These are phyloP conservation scores for Candida tetrigidarum DNA, from an alignment of 1,139 yeast genomes.

Conservation along the genomic window DNA sequence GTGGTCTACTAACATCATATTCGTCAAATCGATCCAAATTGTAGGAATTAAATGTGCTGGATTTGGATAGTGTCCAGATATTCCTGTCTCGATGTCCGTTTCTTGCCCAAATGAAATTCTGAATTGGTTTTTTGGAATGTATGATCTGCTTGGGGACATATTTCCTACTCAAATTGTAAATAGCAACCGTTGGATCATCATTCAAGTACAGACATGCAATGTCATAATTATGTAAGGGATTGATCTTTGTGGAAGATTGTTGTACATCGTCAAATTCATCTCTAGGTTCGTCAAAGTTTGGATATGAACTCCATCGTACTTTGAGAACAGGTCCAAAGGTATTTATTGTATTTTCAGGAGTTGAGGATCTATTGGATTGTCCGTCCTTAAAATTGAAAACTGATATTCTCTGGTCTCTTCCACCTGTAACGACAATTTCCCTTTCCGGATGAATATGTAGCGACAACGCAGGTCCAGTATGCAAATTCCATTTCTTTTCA, in stretches of 20 bases:
- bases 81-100: slow-evolving; percentile 27
- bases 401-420: slow-evolving; percentile 84
- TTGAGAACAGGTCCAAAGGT: slow-evolving; percentile 80
- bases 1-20: slow-evolving; percentile 46
- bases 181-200: slow-evolving; percentile 73
- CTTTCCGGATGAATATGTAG: slow-evolving; percentile 86
- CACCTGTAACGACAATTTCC: slow-evolving; percentile 89
- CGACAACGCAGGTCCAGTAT: slow-evolving; percentile 88
- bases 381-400: slow-evolving; percentile 66
- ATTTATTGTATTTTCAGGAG: slow-evolving; percentile 73
- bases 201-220: slow-evolving; percentile 79
- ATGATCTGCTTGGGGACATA: slow-evolving; percentile 74
- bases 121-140: slow-evolving; percentile 49
- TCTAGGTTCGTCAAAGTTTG: slow-evolving; percentile 28
- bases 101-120: slow-evolving; percentile 49
- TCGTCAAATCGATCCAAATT: slow-evolving; percentile 43
- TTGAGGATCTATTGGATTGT: slow-evolving; percentile 30
- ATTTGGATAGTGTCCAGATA: slow-evolving; percentile 50
- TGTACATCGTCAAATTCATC: slow-evolving; percentile 14
- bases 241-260: slow-evolving; percentile 11
- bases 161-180: slow-evolving; percentile 75
- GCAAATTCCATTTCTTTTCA: slow-evolving; percentile 84
- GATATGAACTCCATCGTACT: slow-evolving; percentile 65
- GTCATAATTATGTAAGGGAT: slow-evolving; percentile 51
- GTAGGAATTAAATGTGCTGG: slow-evolving; percentile 55